A percentile compares a stretch with the other conserved stretches of the same genome.
Evolutionary conservation across 805 yeast species (phyloP).

Genomic region (Metschnikowia henanensis): DNA sequence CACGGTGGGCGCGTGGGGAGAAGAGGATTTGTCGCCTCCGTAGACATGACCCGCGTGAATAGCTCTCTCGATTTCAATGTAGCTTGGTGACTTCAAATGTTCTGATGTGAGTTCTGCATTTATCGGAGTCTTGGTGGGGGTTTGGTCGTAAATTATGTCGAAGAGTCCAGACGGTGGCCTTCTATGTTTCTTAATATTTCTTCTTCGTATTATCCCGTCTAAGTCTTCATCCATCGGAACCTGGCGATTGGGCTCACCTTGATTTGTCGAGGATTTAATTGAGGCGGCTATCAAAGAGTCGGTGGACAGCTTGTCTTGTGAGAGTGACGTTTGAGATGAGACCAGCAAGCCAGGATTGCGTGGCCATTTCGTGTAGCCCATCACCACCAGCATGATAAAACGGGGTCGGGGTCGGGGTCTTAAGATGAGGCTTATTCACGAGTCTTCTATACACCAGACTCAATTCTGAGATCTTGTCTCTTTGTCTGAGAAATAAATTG

Average conservation of each 20-base stretch:
- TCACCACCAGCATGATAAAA: too few species aligned
- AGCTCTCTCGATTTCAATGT: conserved; percentile 17
- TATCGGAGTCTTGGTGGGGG: conserved; percentile 2
- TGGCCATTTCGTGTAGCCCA: conserved; percentile 12
- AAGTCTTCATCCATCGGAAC: not conserved
- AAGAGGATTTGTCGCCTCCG: not conserved
- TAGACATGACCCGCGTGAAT: conserved; percentile 12
- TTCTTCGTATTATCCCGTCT: not conserved
- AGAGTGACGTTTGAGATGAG: conserved; percentile 8
- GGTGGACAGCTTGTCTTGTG: conserved; percentile 1
- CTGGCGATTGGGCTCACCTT: not conserved
- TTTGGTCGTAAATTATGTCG: conserved; percentile 15
- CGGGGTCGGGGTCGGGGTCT: too few species aligned
- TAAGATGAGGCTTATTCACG: too few species aligned
- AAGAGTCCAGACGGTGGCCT: conserved; percentile 14
- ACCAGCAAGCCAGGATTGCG: conserved; percentile 8
- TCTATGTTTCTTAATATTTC: not conserved
- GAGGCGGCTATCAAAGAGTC: not conserved
- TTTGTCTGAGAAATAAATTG: too few species aligned
- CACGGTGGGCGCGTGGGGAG: conserved; percentile 10
- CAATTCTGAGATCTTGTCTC: too few species aligned
- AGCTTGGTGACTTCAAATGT: conserved; percentile 14
- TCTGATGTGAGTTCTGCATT: conserved; percentile 1
- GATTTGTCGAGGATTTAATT: too few species aligned
- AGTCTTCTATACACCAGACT: too few species aligned